Base-by-base conservation (phyloP, 2,329 filamentous ascomycete genomes). In the Calonectria naviculata region DNA sequence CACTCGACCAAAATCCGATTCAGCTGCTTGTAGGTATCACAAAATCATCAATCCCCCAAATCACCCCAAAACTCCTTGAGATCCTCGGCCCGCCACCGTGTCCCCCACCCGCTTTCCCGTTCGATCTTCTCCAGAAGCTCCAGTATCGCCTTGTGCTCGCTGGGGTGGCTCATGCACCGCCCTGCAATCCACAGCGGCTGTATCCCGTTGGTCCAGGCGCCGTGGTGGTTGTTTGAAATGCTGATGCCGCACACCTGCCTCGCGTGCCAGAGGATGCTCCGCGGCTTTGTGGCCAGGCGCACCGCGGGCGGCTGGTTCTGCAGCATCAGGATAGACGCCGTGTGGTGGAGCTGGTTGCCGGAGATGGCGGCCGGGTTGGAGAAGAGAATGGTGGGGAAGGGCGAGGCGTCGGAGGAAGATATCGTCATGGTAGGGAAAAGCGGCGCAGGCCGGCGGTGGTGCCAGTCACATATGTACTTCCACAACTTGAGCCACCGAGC, bases 171-270 rank as follows among this genome's bases (percentile, higher is more conserved):
- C 77, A 90, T 84, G 4, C 88, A 80, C 5, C 85, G 81, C 0
- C 88, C 88, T 1, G 88, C 88, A 67, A 89, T 84, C 85, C 86
- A 89, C 4, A 89, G 76, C 2, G 87, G 87, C 73, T 89, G 88
- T 1, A 89, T 85, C 5, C 87, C 85, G 71, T 89, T 89, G 31
- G 86, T 89, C 76, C 88, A 81, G n/a, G 86, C 87, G 0, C 87
- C 88, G 41, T 87, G 85, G 70, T 89, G 86, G 15, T 83, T 83
- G 61, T 89, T 90, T 1, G 87, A 84, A 17, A 87, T 76, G 19
- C 87, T 88, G 26, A 90, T 90, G 0, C 85, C 88, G 56, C 86
- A 88, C 10, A 90, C 85, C 17, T 85, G 84, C 17, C 87, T 82
- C 1, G 87, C 88, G 73, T 89, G 87, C 87, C 88, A 90, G 4